Conservation (phyloP, 2,329 filamentous ascomycete species). For the Venturia asperata region DNA sequence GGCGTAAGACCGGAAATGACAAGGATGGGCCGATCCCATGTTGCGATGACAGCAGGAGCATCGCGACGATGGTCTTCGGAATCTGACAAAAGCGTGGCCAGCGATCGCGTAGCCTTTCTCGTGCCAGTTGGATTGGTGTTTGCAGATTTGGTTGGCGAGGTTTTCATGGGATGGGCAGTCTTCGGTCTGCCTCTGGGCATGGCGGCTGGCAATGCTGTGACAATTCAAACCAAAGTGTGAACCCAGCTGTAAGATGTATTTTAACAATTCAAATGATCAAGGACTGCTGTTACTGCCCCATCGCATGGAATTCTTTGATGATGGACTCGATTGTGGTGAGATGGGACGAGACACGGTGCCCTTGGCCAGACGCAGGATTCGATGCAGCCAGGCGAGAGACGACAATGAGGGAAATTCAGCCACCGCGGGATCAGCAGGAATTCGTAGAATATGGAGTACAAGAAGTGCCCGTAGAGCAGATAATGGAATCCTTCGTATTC, state of each 20-base stretch:
- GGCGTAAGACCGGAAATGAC: constrained; percentile 16
- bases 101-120: constrained; percentile 8
- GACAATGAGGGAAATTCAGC: not conserved
- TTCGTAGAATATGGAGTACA: not conserved
- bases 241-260: not conserved
- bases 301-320: not conserved
- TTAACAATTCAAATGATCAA: not conserved
- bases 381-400: constrained; percentile 8
- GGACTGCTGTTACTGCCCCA: not conserved
- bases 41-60: not conserved
- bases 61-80: not conserved
- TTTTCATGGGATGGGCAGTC: constrained; percentile 6
- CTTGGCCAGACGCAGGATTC: constrained; percentile 6
- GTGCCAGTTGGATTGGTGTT: not conserved
- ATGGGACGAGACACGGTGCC: not conserved
- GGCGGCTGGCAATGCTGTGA: not conserved
- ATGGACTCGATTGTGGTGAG: constrained; percentile 1
- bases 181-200: constrained; percentile 11
- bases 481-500: not conserved
- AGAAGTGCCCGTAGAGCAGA: not conserved
- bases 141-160: not conserved
- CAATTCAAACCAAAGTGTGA: not conserved
- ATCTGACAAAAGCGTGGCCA: not conserved
- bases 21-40: constrained; percentile 8
- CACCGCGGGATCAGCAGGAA: not conserved